Evolutionary conservation across 257 asterid species (phyloP).

Genomic region (Gynochthodes officinalis): DNA sequence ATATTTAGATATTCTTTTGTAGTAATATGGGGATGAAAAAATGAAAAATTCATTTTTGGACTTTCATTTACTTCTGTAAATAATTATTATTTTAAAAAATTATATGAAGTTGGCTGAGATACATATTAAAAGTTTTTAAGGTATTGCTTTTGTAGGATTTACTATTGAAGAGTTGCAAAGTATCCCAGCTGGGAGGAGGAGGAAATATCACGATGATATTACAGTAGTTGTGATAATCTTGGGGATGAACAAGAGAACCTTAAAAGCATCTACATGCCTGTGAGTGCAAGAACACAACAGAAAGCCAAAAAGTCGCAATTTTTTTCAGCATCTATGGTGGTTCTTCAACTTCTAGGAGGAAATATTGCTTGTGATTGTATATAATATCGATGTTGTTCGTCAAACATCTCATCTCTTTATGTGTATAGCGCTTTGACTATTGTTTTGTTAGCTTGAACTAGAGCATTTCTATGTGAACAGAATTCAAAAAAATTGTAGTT

Average conservation of each 20-base stretch:
- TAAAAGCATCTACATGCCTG: conserved; percentile 74
- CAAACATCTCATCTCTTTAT: neutral
- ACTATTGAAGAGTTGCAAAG: conserved; percentile 87
- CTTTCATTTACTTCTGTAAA: neutral
- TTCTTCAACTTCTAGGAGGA: neutral
- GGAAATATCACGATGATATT: conserved; percentile 92
- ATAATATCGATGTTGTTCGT: conserved; percentile 5
- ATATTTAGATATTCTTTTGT: neutral
- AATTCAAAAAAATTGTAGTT: neutral
- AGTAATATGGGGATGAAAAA: neutral
- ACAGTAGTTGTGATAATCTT: conserved; percentile 77
- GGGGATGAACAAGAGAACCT: conserved; percentile 77
- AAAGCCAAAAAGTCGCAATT: neutral
- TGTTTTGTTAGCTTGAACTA: neutral
- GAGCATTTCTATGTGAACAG: neutral
- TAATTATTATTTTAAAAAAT: too few species aligned
- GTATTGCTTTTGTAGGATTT: conserved; percentile 47
- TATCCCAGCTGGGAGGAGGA: conserved; percentile 86
- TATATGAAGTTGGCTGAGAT: too few species aligned
- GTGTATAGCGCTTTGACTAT: neutral
- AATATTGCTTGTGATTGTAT: conserved; percentile 9
- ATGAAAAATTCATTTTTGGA: neutral
- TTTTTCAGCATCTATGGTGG: neutral
- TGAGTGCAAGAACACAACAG: conserved; percentile 28
- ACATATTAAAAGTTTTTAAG: neutral